Evolutionary conservation across 768 basidiomycete species (phyloP), one percentile per base, ranked within the genome.

Genomic region (Phlebiopsis flavidoalba): DNA sequence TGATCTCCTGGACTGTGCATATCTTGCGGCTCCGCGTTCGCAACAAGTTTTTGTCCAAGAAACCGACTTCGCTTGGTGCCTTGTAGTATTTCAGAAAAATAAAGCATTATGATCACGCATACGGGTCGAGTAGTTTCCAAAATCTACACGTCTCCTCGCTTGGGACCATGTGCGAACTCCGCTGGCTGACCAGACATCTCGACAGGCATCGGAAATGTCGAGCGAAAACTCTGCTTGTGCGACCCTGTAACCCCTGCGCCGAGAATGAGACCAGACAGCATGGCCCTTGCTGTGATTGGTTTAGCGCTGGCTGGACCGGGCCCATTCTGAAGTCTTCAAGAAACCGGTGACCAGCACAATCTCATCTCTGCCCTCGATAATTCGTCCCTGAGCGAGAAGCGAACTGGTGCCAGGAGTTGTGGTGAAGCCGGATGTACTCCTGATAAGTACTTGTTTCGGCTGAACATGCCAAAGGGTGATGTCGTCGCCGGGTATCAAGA

Each of bases 1-100:
- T 5, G 5, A n/a, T 37, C 53, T n/a, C 8, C 17, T 37, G 10
- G 10, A 5, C n/a, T 8, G 36, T 47, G 36, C 40, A 8, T 14
- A n/a, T 46, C 55, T 40, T 33, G 36, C 1, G 62, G 53, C 24
- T 46, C 58, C 8, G 62, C 62, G 2, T 33, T 48, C 7, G 58
- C 62, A 14, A n/a, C 33, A 7, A 63, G 55, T n/a, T 58, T 50
- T n/a, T 17, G 48, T 8, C 43, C 31, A 11, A 58, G 26, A 19
- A 49, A 49, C 6, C 43, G 52, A 10, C 58, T 58, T 8, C 22
- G 24, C 33, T 63, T 63, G 12, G 53, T n/a, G n/a, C 21, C 46
- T 59, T 63, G 46, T 55, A 59, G 43, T 63, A 63, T 31, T 49
- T 37, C 1, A 63, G 54, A 53, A 63, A 63, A 63, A 63, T 8